Conservation (phyloP, 2,329 filamentous ascomycete species). For the Shiraia bambusicola region DNA sequence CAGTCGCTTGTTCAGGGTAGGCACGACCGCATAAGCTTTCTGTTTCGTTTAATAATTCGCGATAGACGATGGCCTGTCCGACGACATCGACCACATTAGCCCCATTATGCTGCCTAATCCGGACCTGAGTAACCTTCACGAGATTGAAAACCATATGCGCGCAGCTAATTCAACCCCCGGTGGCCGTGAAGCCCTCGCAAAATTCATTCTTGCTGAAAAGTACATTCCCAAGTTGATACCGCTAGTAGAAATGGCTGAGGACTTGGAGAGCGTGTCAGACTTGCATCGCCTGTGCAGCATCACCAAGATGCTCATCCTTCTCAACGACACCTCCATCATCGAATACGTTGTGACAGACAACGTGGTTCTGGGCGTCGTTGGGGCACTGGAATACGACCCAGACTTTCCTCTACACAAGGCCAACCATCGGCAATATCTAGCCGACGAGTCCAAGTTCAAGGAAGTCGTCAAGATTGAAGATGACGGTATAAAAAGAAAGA, state of each 20-base stretch:
- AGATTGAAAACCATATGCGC: constrained; percentile 84
- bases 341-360: constrained; percentile 90
- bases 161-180: constrained; percentile 70
- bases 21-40: constrained; percentile 12
- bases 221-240: constrained; percentile 87
- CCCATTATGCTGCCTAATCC: constrained; percentile 75
- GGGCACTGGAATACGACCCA: constrained; percentile 94
- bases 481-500: constrained; percentile 77
- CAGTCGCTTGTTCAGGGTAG: constrained; percentile 64
- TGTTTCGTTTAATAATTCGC: constrained; percentile 17
- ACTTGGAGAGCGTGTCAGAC: constrained; percentile 82
- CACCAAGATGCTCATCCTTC: constrained; percentile 91
- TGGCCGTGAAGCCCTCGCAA: constrained; percentile 82
- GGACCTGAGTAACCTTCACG: constrained; percentile 76
- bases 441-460: constrained; percentile 86
- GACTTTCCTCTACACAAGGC: constrained; percentile 98
- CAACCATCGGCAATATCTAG: constrained; percentile 91
- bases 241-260: constrained; percentile 84
- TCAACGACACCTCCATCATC: constrained; percentile 94
- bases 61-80: constrained; percentile 80
- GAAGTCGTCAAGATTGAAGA: constrained; percentile 94
- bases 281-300: constrained; percentile 94
- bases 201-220: constrained; percentile 80
- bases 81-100: constrained; percentile 75
- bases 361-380: constrained; percentile 87